phyloP scores from a whole-genome alignment of 441 rosid species.

The Theobroma grandiflorum region DNA sequence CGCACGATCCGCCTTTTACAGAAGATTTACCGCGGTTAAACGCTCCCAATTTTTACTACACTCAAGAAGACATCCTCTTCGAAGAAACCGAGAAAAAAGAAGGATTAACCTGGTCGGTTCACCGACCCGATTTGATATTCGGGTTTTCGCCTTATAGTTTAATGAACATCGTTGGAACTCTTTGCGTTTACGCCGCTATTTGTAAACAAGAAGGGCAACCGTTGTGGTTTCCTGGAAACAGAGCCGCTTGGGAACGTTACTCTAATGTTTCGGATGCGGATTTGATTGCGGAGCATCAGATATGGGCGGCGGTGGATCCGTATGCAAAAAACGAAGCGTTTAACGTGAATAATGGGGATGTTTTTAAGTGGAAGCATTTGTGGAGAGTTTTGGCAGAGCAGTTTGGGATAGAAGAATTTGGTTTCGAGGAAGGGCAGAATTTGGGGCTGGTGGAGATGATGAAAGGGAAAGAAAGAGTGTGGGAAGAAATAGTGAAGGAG shows the following conservation, averaged over 20 bases:
- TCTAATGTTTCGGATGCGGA: conserved; percentile 72
- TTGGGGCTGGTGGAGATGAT: conserved; percentile 60
- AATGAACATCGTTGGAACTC: conserved; percentile 68
- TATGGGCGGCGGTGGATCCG: conserved; percentile 80
- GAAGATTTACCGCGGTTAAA: conserved; percentile 79
- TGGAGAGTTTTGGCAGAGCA: conserved; percentile 82
- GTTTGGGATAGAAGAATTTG: conserved; percentile 75
- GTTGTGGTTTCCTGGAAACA: conserved; percentile 66
- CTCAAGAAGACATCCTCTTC: conserved; percentile 65
- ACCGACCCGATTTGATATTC: conserved; percentile 64
- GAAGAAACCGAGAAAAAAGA: conserved; percentile 61
- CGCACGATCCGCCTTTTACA: conserved; percentile 73
- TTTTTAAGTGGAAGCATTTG: conserved; percentile 84
- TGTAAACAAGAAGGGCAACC: conserved; percentile 75
- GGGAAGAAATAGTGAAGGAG: conserved; percentile 83
- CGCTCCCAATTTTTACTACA: conserved; percentile 63
- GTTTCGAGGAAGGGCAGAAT: conserved; percentile 56
- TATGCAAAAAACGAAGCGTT: conserved; percentile 68
- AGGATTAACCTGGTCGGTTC: conserved; percentile 69
- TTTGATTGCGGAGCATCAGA: conserved; percentile 76
- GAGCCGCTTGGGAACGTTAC: conserved; percentile 70
- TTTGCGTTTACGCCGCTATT: conserved; percentile 76
- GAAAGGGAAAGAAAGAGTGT: conserved; percentile 68
- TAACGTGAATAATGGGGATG: conserved; percentile 72
- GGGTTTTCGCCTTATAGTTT: conserved; percentile 82